Percentiles rank a stretch among this genome's conserved stretches.
Evolutionary conservation across 495 filamentous ascomycete species (phyloP).

Genomic region (Letharia lupina): DNA sequence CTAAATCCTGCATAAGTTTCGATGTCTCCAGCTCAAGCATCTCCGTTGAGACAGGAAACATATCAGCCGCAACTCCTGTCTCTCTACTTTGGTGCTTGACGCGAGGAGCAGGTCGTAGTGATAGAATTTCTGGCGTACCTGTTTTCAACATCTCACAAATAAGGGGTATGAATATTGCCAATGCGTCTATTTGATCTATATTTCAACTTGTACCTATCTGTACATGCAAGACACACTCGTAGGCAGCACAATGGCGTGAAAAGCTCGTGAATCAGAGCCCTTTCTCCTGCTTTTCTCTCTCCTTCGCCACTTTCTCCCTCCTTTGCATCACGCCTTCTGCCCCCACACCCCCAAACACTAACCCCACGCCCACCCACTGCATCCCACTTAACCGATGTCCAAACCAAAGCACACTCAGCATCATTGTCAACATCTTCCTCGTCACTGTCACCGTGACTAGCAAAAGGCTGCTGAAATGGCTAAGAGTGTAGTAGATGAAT

Average conservation of each 20-base stretch:
- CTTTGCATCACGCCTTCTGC: constrained; percentile 77
- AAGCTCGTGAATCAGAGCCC: constrained; percentile 20
- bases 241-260: neutral
- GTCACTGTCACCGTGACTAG: constrained; percentile 96
- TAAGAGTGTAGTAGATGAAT: constrained; percentile 95
- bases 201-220: neutral
- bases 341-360: constrained; percentile 94
- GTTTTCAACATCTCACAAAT: neutral
- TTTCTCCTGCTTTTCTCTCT: constrained; percentile 46
- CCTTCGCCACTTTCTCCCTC: constrained; percentile 77
- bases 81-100: neutral
- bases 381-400: constrained; percentile 75
- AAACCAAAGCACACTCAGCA: constrained; percentile 88
- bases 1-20: neutral
- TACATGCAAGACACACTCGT: neutral
- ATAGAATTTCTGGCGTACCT: no score
- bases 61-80: neutral
- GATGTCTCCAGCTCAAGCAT: no score
- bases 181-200: constrained; percentile 1
- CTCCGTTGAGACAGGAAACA: neutral
- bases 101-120: neutral
- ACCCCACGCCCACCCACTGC: constrained; percentile 84
- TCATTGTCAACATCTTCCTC: constrained; percentile 98
- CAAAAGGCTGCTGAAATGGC: constrained; percentile 80
- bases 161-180: neutral